These are phyloP conservation scores for Macrolepiota dolichaula DNA, from an alignment of 768 basidiomycete species.

Conservation along the genomic window DNA sequence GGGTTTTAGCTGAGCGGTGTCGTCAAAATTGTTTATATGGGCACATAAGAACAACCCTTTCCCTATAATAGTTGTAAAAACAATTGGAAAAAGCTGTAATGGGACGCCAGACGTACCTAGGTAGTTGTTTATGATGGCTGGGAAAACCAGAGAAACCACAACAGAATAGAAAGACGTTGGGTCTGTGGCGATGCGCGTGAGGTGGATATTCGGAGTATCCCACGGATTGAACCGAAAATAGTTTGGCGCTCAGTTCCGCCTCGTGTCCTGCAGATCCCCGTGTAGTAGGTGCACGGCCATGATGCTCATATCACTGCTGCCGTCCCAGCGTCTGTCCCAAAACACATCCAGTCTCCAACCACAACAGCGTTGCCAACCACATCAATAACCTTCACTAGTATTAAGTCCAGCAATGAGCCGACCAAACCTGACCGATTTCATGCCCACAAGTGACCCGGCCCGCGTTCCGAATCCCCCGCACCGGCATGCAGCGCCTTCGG, in stretches of 20 bases:
- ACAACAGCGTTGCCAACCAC: neutral
- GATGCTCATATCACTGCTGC: neutral
- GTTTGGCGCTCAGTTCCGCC: neutral
- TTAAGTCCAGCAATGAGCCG: neutral
- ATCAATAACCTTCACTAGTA: neutral
- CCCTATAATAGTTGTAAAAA: neutral
- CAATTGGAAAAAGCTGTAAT: neutral
- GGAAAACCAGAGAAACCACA: neutral
- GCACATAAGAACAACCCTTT: neutral
- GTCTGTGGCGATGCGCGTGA: neutral
- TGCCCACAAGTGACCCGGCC: slow-evolving; percentile 7
- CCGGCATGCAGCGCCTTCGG: slow-evolving; percentile 44
- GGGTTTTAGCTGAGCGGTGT: neutral
- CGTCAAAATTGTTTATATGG: neutral
- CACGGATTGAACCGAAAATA: neutral
- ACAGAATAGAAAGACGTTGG: neutral
- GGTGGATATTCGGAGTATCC: neutral
- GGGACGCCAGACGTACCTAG: neutral
- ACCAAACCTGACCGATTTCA: neutral
- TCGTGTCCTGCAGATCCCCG: neutral
- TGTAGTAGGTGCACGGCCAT: neutral
- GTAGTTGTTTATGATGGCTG: neutral
- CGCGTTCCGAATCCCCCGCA: slow-evolving; percentile 34
- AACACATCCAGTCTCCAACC: neutral
- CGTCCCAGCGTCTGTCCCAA: neutral